Percentiles rank a stretch among this genome's conserved stretches.
Conservation (phyloP, 345 rosid genomes). For the Mercurialis annua region DNA sequence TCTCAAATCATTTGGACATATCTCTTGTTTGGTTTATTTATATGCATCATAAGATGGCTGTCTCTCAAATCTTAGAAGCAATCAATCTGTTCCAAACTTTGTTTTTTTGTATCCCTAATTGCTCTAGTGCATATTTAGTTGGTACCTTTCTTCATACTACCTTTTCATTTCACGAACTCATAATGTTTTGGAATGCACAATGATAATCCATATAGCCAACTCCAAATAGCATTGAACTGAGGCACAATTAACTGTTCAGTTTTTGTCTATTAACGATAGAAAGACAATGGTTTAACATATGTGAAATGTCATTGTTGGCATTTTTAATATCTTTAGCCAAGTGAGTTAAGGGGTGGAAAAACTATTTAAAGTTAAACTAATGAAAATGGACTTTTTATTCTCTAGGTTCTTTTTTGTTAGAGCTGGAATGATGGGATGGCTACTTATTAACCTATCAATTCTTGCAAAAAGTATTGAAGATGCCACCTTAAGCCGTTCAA, state of each 20-base stretch:
- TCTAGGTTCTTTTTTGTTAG: constrained; percentile 86
- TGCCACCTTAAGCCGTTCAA: constrained; percentile 50
- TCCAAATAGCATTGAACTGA: neutral
- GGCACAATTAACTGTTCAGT: neutral
- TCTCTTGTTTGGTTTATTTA: neutral
- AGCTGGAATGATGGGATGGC: constrained; percentile 99
- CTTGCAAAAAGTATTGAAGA: constrained; percentile 63
- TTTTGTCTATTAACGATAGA: neutral
- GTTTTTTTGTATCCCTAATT: neutral
- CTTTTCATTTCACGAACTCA: neutral
- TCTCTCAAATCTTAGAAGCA: neutral
- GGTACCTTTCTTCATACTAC: neutral
- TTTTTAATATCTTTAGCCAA: neutral
- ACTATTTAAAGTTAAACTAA: constrained; percentile 8
- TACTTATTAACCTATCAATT: constrained; percentile 81
- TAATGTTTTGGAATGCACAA: neutral
- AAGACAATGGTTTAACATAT: neutral
- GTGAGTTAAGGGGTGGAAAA: neutral
- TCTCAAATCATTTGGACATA: neutral
- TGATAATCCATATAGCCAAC: neutral
- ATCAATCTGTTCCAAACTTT: constrained; percentile 1
- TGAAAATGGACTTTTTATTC: constrained; percentile 16
- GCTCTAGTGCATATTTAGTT: neutral
- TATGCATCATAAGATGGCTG: constrained; percentile 1
- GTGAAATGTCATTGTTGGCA: neutral